phyloP scores from a whole-genome alignment of 176 grass and related monocot species.

The Oropetium thomaeum region DNA sequence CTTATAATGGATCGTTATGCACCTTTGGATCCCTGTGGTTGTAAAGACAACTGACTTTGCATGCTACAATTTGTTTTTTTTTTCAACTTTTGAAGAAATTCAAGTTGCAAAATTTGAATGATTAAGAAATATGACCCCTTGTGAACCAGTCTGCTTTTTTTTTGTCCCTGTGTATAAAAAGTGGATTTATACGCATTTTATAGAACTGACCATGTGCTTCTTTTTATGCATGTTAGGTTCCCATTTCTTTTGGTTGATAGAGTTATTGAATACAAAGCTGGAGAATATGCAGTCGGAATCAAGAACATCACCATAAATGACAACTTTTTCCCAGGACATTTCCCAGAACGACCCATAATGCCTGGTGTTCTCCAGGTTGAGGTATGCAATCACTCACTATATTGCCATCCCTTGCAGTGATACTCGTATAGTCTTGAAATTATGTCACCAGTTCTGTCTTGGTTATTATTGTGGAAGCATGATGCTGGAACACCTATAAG shows the following conservation, averaged over 20 bases:
- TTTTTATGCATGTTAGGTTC: conserved; percentile 37
- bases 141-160: neutral
- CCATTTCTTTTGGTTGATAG: conserved; percentile 92
- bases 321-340: conserved; percentile 79
- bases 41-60: neutral
- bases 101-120: neutral
- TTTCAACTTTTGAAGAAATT: neutral
- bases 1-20: neutral
- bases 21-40: neutral
- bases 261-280: conserved; percentile 82
- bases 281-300: conserved; percentile 50
- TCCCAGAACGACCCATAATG: conserved; percentile 74
- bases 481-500: neutral
- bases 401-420: neutral
- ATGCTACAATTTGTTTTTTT: neutral
- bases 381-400: conserved; percentile 28
- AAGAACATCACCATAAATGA: conserved; percentile 98
- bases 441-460: neutral
- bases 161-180: neutral
- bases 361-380: conserved; percentile 88
- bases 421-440: conserved; percentile 4
- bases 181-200: neutral
- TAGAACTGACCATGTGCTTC: neutral
- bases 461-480: neutral
- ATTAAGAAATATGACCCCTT: neutral